These are phyloP conservation scores for Monosporascus cannonballus DNA, from an alignment of 2,329 filamentous ascomycete genomes.

Conservation along the genomic window DNA sequence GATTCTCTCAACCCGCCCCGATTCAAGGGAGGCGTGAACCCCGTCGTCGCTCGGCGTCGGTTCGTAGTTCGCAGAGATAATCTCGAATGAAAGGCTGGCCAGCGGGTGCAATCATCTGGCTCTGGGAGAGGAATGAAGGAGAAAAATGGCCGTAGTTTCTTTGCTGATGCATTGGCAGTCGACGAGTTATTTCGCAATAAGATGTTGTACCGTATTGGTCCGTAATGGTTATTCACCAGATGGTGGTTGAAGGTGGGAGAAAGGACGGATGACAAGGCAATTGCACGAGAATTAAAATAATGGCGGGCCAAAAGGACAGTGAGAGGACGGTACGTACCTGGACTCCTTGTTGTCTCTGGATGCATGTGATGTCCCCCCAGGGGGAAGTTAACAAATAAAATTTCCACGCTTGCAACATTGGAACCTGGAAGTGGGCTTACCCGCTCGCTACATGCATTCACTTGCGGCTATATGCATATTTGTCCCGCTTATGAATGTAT, in stretches of 20 bases:
- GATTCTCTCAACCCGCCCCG: slow-evolving; percentile 21
- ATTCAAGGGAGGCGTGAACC: slow-evolving; percentile 41
- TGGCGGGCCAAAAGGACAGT: too few species aligned
- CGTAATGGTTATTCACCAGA: slow-evolving; percentile 12
- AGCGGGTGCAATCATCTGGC: slow-evolving; percentile 52
- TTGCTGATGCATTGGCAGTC: slow-evolving; percentile 51
- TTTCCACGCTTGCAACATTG: too few species aligned
- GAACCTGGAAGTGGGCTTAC: too few species aligned
- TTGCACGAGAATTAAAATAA: not conserved
- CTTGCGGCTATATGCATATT: too few species aligned
- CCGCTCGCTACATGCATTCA: too few species aligned
- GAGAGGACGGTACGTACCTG: too few species aligned
- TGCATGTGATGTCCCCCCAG: too few species aligned
- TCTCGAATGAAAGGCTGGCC: slow-evolving; percentile 42
- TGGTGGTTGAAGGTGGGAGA: slow-evolving; percentile 6
- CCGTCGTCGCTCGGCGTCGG: slow-evolving; percentile 54
- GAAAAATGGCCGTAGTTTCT: slow-evolving; percentile 33
- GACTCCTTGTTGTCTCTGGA: too few species aligned
- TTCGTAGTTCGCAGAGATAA: slow-evolving; percentile 45
- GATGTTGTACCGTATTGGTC: not conserved
- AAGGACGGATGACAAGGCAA: not conserved
- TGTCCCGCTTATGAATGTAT: too few species aligned
- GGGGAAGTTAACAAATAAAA: too few species aligned
- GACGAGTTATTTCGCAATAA: not conserved
- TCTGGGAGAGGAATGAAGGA: slow-evolving; percentile 44